Evolutionary conservation across 306 rosid species (phyloP), one percentile per base, ranked within the genome.

Genomic region (Quercus rubra): DNA sequence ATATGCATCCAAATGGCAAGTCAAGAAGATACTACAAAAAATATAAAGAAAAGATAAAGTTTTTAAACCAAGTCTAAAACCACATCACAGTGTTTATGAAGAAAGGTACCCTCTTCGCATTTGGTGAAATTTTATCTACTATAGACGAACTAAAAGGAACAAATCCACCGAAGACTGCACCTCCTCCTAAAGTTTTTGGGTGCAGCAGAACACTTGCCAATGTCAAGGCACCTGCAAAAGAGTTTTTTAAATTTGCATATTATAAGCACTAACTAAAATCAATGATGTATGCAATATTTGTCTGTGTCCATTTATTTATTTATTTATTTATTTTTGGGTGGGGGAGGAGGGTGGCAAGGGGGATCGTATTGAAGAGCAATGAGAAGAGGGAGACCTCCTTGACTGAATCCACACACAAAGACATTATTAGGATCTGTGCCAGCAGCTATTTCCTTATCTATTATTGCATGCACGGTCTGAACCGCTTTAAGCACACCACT

Each of bases 121-220:
- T 95, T 1, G 91, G 90, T 17, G 86, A 55, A 52, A 95, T 82
- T 67, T 79, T 81, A 71, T 89, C 92, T 10, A 33, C 19, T 51
- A 86, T 64, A 35, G 99, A 85, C 10, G 88, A 81, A 88, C 84
- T 89, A 76, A 95, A 92, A 61, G 99, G 96, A 86, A 95, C 86
- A 95, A 94, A 92, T 69, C 99, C 94, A 66, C 99, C 85, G 79
- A 95, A 95, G 55, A 95, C 91, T 14, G 94, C 97, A 68, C 91
- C 98, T 75, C 98, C 99, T 31, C 98, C 97, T 19, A 92, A 88
- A 74, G 98, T 91, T 82, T 91, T 91, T 43, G 98, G 99, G 87
- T 92, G 91, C 33, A 95, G 67, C 69, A 93, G 88, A 84, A 89
- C 91, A 83, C 97, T 91, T 17, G 99, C 93, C 88, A 94, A 85